These are phyloP conservation scores for Tolypocladium guangdongense DNA, from an alignment of 2,329 filamentous ascomycete genomes.

Conservation along the genomic window DNA sequence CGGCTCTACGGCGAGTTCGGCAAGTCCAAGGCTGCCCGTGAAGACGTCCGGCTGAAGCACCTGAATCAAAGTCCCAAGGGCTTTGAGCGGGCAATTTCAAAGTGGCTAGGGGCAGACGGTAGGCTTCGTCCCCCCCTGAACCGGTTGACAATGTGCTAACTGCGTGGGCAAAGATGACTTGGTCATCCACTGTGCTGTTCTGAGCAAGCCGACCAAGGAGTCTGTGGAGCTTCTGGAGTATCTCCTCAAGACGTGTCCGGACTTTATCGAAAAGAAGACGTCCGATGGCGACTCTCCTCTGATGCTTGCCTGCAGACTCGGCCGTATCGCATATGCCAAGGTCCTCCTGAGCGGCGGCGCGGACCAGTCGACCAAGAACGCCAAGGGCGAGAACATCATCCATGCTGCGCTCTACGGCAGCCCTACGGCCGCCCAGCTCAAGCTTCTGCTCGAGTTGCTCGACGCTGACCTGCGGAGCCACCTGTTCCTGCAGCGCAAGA, in stretches of 20 bases:
- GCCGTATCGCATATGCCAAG: constrained; percentile 42
- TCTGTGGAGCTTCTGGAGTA: constrained; percentile 51
- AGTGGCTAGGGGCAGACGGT: constrained; percentile 52
- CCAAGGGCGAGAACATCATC: constrained; percentile 53
- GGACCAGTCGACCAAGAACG: constrained; percentile 55
- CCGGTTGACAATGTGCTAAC: constrained; percentile 9
- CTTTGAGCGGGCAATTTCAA: constrained; percentile 50
- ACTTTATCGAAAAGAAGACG: constrained; percentile 51
- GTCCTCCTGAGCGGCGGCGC: constrained; percentile 57
- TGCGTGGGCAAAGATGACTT: constrained; percentile 36
- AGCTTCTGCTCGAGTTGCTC: constrained; percentile 44
- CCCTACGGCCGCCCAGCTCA: constrained; percentile 25
- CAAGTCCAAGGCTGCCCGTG: constrained; percentile 43
- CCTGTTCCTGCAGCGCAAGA: constrained; percentile 49
- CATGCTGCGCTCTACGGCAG: constrained; percentile 39
- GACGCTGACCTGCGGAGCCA: constrained; percentile 43
- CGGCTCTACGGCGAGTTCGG: constrained; percentile 59
- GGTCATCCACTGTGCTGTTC: constrained; percentile 55
- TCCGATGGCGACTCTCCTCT: constrained; percentile 54
- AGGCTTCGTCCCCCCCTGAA: constrained; percentile 20
- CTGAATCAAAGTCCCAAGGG: constrained; percentile 49
- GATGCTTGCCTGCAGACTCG: constrained; percentile 50
- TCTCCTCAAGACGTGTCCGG: constrained; percentile 50
- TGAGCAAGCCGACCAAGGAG: constrained; percentile 27
- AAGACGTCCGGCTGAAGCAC: constrained; percentile 51